phyloP scores from a whole-genome alignment of 2,329 filamentous ascomycete species.

The Fonsecaea multimorphosa region DNA sequence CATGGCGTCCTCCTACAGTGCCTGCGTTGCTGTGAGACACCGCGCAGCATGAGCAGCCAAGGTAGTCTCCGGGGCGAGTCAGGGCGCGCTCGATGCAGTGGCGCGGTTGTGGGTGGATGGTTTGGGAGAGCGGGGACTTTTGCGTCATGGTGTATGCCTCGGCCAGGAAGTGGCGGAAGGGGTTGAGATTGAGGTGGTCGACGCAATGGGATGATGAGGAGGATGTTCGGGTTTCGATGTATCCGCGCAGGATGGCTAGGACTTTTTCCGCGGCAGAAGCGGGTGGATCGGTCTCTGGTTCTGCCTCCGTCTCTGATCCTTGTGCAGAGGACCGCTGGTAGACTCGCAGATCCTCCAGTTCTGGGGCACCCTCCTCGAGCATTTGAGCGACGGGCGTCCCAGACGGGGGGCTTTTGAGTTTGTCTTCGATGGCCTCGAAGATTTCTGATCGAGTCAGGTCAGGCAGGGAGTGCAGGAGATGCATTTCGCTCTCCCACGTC shows the following conservation, averaged over 20 bases:
- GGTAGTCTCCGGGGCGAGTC: constrained; percentile 64
- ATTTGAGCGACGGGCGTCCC: not conserved
- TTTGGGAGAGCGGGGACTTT: constrained; percentile 62
- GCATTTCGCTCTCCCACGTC: constrained; percentile 14
- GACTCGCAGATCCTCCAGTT: not conserved
- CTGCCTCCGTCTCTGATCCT: not conserved
- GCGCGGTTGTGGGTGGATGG: constrained; percentile 64
- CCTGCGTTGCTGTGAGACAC: not conserved
- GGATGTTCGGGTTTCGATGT: constrained; percentile 12
- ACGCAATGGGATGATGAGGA: not conserved
- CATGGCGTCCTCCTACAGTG: too few species aligned
- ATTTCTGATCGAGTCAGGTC: constrained; percentile 19
- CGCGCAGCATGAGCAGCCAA: constrained; percentile 60
- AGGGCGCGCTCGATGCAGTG: constrained; percentile 66
- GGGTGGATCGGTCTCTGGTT: not conserved
- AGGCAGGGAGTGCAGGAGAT: constrained; percentile 25
- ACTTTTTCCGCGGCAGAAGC: not conserved
- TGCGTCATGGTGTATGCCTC: constrained; percentile 66
- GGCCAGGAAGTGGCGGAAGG: constrained; percentile 57
- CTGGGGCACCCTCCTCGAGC: not conserved
- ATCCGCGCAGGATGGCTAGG: constrained; percentile 9
- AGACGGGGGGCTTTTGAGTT: not conserved
- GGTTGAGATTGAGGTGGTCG: not conserved
- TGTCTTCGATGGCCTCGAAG: constrained; percentile 18
- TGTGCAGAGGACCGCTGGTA: constrained; percentile 1